Evolutionary conservation across 768 basidiomycete genomes (phyloP).

Genomic region (Lactifluus rugatus): DNA sequence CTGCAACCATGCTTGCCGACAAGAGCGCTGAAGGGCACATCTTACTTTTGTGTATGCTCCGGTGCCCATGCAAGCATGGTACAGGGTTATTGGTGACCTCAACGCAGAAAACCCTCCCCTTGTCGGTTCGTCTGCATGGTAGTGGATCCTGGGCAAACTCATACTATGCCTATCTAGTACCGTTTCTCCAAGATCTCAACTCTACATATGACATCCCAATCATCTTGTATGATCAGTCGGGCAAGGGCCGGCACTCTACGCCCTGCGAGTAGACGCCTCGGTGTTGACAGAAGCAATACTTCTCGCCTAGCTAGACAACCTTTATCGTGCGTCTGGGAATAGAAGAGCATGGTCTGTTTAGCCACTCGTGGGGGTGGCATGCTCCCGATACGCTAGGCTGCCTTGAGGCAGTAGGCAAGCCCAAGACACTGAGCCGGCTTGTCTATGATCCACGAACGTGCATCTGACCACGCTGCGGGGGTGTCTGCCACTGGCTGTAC

Average conservation of each 20-base stretch:
- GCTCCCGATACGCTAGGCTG: too few species aligned
- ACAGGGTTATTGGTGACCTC: conserved; percentile 40
- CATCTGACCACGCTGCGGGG: conserved; percentile 26
- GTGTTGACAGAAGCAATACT: conserved; percentile 45
- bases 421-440: conserved; percentile 36
- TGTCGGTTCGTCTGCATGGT: conserved; percentile 13
- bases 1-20: neutral
- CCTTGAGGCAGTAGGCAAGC: conserved; percentile 29
- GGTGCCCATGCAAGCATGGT: conserved; percentile 38
- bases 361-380: conserved; percentile 47
- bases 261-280: conserved; percentile 26
- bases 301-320: conserved; percentile 25
- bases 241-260: conserved; percentile 37
- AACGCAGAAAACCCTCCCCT: conserved; percentile 19
- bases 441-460: conserved; percentile 32
- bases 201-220: conserved; percentile 1
- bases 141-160: conserved; percentile 13
- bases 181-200: conserved; percentile 21
- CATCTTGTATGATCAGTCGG: conserved; percentile 41
- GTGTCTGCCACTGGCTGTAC: too few species aligned
- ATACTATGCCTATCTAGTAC: conserved; percentile 22
- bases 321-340: conserved; percentile 30
- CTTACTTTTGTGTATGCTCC: conserved; percentile 20
- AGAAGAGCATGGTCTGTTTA: conserved; percentile 34
- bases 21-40: conserved; percentile 25